phyloP scores from a whole-genome alignment of 2,329 filamentous ascomycete species.

The Fusarium sp. region DNA sequence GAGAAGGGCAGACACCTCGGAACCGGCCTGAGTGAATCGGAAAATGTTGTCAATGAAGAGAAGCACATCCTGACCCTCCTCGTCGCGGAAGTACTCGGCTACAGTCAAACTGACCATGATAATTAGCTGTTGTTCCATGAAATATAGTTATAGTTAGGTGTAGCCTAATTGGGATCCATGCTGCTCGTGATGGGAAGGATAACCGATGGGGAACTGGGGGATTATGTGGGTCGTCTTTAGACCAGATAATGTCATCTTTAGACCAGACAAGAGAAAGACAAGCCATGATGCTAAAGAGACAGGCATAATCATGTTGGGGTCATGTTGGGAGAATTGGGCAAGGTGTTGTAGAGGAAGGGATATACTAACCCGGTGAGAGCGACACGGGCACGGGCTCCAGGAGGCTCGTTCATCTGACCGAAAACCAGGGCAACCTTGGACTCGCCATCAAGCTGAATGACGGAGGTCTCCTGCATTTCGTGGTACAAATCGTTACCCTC shows the following conservation, averaged over 20 bases:
- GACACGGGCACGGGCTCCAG: constrained; percentile 99
- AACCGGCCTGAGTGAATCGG: constrained; percentile 99
- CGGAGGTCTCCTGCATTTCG: constrained; percentile 99
- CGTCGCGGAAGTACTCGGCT: constrained; percentile 84
- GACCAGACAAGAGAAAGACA: too few species aligned
- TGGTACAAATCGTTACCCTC: constrained; percentile 99
- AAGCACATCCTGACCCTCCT: constrained; percentile 91
- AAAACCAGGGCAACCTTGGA: constrained; percentile 99
- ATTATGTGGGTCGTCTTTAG: too few species aligned
- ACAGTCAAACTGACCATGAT: constrained; percentile 76
- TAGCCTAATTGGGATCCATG: too few species aligned
- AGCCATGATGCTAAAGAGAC: too few species aligned
- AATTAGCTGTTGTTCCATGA: too few species aligned
- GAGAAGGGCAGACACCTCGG: constrained; percentile 98
- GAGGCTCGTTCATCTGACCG: constrained; percentile 99
- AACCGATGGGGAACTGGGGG: too few species aligned
- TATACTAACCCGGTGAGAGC: constrained; percentile 98
- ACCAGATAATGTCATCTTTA: too few species aligned
- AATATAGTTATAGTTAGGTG: too few species aligned
- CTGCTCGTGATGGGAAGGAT: too few species aligned
- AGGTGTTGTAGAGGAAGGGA: too few species aligned
- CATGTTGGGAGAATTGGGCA: too few species aligned
- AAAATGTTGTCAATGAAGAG: constrained; percentile 99
- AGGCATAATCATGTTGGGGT: too few species aligned
- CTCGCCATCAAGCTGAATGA: constrained; percentile 99